phyloP scores from a whole-genome alignment of 257 asterid species.

The Linaria vulgaris region DNA sequence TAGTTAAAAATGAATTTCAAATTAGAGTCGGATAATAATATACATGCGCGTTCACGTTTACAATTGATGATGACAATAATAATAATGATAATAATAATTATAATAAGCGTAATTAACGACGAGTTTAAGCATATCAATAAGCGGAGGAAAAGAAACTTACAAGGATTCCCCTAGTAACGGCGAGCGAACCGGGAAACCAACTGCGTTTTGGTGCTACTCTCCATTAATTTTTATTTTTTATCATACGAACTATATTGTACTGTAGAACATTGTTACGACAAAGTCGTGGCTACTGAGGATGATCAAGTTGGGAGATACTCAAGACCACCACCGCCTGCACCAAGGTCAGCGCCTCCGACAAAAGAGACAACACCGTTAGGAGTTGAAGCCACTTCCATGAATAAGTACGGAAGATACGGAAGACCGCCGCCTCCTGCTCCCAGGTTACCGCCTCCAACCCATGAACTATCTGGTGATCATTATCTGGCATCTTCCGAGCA shows the following conservation, averaged over 20 bases:
- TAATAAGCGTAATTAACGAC: too few species aligned
- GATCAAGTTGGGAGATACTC: neutral
- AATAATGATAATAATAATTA: too few species aligned
- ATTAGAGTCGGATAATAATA: too few species aligned
- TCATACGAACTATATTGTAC: neutral
- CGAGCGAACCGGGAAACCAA: constrained; percentile 40
- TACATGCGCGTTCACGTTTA: too few species aligned
- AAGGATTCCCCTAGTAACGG: constrained; percentile 32
- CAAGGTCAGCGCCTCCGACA: neutral
- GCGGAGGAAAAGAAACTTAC: constrained; percentile 23
- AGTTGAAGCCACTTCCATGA: too few species aligned
- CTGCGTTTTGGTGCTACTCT: too few species aligned
- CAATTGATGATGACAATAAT: too few species aligned
- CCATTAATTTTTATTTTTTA: too few species aligned
- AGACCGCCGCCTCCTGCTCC: constrained; percentile 22
- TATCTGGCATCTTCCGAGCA: neutral
- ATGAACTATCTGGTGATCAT: neutral
- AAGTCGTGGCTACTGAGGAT: neutral
- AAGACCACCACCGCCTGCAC: constrained; percentile 5
- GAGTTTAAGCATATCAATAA: constrained; percentile 13
- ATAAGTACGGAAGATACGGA: neutral
- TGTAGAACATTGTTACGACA: neutral
- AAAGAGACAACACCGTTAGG: neutral
- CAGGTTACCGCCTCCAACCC: constrained; percentile 16
- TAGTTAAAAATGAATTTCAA: too few species aligned